Evolutionary conservation across 495 filamentous ascomycete genomes (phyloP), one percentile per base, ranked within the genome.

Genomic region (Lasiosphaeria ovina): DNA sequence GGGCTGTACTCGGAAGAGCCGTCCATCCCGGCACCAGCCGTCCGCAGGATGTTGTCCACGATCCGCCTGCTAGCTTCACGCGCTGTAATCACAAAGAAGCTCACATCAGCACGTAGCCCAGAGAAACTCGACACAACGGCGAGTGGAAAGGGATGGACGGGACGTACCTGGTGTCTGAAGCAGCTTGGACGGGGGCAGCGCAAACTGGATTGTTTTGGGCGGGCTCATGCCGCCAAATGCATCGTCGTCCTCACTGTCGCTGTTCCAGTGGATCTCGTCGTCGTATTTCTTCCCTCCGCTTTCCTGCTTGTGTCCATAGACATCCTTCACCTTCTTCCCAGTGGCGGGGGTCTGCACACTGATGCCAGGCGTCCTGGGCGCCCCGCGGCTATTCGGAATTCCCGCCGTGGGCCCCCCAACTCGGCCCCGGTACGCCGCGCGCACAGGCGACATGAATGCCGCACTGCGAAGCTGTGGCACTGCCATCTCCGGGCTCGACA

Each of bases 141-240:
- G 44, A 12, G 5, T n/a, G 31, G 12, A 12, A 35, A 6, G 35
- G 2, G 16, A 5, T 3, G 10, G 52, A 1, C 47, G 32, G 35
- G 35, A 78, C 83, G 67, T 79, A 91, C 92, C 92, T 59, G 94
- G 94, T 32, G 94, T 99, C 66, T 94, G 92, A 76, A 99, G 74
- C 36, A 99, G 73, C 62, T 89, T 86, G 52, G 87, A 89, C 67
- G 91, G 89, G 58, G 93, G 93, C 59, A 99, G 79, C 66, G 91
- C 89, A 69, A 99, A 99, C 69, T 97, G 92, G 72, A 99, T 96
- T 33, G 94, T 99, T 76, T 97, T 97, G 0, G 94, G 94, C 40
- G 95, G 94, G 67, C 91, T 96, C 65, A 92, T 84, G 0, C 85
- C 90, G 3, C 81, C 81, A 45, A 85, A 84, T 2, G 83, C 84